phyloP scores from a whole-genome alignment of 257 asterid species.

The Knoxia roxburghii region DNA sequence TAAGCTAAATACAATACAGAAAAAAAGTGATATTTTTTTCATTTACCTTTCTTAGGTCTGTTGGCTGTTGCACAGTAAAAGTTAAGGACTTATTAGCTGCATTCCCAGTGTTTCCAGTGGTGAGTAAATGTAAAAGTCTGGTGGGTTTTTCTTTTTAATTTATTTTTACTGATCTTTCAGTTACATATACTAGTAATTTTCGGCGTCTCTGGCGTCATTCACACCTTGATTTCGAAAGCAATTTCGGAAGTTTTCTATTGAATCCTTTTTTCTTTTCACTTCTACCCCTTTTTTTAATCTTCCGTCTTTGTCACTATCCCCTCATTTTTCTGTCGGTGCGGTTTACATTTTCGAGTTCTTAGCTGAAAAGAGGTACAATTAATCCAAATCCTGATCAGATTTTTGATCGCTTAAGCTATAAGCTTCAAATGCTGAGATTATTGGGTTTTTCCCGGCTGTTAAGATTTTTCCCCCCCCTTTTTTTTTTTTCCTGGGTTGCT shows the following conservation, averaged over 20 bases:
- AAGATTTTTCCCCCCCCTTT: not conserved
- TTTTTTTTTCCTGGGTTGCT: too few species aligned
- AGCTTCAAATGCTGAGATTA: not conserved
- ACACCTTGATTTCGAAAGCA: not conserved
- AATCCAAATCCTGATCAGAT: not conserved
- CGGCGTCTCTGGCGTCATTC: constrained; percentile 3
- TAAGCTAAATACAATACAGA: not conserved
- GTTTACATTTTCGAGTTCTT: not conserved
- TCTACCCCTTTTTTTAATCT: constrained; percentile 8
- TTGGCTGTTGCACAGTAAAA: not conserved
- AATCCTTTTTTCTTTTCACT: constrained; percentile 15
- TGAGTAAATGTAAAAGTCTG: constrained; percentile 9
- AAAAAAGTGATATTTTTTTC: not conserved
- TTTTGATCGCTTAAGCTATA: not conserved
- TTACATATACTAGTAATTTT: constrained; percentile 1
- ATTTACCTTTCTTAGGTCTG: not conserved
- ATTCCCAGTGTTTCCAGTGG: constrained; percentile 13
- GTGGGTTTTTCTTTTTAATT: not conserved
- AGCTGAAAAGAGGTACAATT: not conserved
- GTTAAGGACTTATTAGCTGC: constrained; percentile 15
- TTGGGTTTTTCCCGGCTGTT: not conserved
- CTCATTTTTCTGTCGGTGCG: constrained; percentile 17
- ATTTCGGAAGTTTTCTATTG: not conserved
- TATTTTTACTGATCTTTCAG: constrained; percentile 6
- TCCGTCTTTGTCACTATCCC: constrained; percentile 5